phyloP scores from a whole-genome alignment of 805 yeast species.

The Candida ficus region DNA sequence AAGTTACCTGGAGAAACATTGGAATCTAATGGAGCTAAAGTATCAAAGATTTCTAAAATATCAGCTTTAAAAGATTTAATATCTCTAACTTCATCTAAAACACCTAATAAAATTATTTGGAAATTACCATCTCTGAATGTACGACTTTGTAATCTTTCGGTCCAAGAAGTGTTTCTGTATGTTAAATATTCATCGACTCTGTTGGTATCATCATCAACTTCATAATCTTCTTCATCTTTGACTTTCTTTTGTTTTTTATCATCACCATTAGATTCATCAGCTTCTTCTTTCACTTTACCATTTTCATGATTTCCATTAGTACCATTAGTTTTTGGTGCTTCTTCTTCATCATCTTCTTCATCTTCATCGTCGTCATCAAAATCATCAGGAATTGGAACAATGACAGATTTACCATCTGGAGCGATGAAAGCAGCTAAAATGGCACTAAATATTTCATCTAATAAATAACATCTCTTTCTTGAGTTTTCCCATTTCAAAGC shows the following conservation, averaged over 20 bases:
- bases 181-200: conserved; percentile 39
- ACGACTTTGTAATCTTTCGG: conserved; percentile 67
- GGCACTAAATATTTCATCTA: conserved; percentile 68
- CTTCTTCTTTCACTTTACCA: conserved; percentile 16
- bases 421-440: conserved; percentile 51
- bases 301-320: conserved; percentile 15
- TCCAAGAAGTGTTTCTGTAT: conserved; percentile 65
- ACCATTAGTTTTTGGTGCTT: too few species aligned
- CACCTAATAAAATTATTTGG: conserved; percentile 73
- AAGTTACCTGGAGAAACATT: conserved; percentile 44
- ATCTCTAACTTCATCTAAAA: conserved; percentile 56
- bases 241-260: conserved; percentile 24
- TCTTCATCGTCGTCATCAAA: conserved; percentile 23
- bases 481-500: conserved; percentile 38
- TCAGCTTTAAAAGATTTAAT: conserved; percentile 47
- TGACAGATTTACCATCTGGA: conserved; percentile 34
- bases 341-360: conserved; percentile 12
- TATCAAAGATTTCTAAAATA: conserved; percentile 45
- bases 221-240: conserved; percentile 9
- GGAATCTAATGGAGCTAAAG: conserved; percentile 51
- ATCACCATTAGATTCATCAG: conserved; percentile 3
- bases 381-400: conserved; percentile 25
- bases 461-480: conserved; percentile 45
- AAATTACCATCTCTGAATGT: conserved; percentile 81
- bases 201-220: conserved; percentile 15